Percentiles rank a stretch among this genome's conserved stretches.
Evolutionary conservation across 805 yeast species (phyloP).

Genomic region (Metschnikowia proteae): DNA sequence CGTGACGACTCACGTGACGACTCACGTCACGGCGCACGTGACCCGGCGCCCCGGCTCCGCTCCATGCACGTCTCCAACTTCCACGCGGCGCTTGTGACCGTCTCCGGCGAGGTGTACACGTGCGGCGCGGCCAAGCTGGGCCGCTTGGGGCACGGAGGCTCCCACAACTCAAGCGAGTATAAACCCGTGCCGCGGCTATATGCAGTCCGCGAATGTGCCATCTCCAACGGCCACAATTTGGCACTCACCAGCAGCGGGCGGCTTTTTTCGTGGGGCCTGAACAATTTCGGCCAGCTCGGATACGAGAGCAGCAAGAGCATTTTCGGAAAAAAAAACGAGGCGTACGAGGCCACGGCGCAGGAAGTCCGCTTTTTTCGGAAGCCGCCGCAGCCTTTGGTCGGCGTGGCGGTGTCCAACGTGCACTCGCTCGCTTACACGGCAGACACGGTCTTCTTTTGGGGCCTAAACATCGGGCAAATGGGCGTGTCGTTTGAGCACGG

Average conservation of each 20-base stretch:
- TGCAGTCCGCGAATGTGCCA: slow-evolving; percentile 33
- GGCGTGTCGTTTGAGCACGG: not conserved
- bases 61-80: slow-evolving; percentile 55
- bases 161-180: slow-evolving; percentile 40
- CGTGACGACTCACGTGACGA: not conserved
- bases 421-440: slow-evolving; percentile 62
- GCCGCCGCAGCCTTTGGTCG: slow-evolving; percentile 28
- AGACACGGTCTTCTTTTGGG: slow-evolving; percentile 61
- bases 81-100: slow-evolving; percentile 60
- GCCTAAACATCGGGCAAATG: slow-evolving; percentile 69
- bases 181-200: slow-evolving; percentile 34
- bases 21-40: not conserved
- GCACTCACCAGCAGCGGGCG: slow-evolving; percentile 50
- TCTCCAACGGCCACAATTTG: slow-evolving; percentile 67
- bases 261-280: slow-evolving; percentile 80
- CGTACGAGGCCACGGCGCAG: slow-evolving; percentile 37
- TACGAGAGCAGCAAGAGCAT: slow-evolving; percentile 17
- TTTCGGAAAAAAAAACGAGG: slow-evolving; percentile 22
- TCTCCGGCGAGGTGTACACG: slow-evolving; percentile 50
- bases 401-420: slow-evolving; percentile 59
- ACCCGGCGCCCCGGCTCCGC: slow-evolving; percentile 41
- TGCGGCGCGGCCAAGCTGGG: slow-evolving; percentile 73
- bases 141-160: slow-evolving; percentile 56
- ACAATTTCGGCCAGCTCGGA: slow-evolving; percentile 66
- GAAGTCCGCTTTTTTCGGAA: slow-evolving; percentile 25